Base-by-base conservation (phyloP, 495 filamentous ascomycete genomes). In the Talaromyces wortmannii region DNA sequence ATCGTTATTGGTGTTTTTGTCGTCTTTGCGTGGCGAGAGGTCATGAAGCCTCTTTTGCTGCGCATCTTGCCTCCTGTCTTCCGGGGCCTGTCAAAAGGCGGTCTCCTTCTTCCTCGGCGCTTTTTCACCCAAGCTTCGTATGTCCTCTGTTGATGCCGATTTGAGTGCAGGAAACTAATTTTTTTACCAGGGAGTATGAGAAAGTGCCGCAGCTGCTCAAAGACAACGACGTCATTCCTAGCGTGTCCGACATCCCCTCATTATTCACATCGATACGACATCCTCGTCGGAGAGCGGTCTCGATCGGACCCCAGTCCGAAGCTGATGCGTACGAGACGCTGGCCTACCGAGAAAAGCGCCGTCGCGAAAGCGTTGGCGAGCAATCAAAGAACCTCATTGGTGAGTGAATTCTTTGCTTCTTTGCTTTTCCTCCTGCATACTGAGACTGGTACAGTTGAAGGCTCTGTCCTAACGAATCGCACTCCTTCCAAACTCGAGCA, bases 251-350 rank as follows among this genome's bases (percentile, higher is more conserved):
- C 49, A 76, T 97, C 13, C 88, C 94, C 8, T 79, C 79, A 16
- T 70, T 97, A 46, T 76, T 97, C 11, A 84, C 79, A 8, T 90
- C 82, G 6, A 86, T 98, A 15, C 82, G 90, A 13, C 86, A 94
- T 60, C 90, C 90, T 0, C 77, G 87, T 16, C 79, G 83, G 56
- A 81, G 94, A n/a, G 84, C 89, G 40, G 83, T 97, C 18, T 96
- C 91, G 18, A 79, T 98, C 32, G 94, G 94, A 0, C 94, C 94
- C 6, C 94, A 97, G 70, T 96, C 91, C 29, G 90, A 88, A 55
- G 94, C 94, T 3, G 94, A 98, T 67, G 94, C 92, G 6, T 96
- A 96, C 64, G 94, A 98, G 72, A 91, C 90, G 15, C 73, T 97
- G 17, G 94, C 94, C n/a, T 96, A 92, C 62, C 83, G 92, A 3